Evolutionary conservation across 306 rosid species (phyloP).

Genomic region (Sechiopsis laciniata): DNA sequence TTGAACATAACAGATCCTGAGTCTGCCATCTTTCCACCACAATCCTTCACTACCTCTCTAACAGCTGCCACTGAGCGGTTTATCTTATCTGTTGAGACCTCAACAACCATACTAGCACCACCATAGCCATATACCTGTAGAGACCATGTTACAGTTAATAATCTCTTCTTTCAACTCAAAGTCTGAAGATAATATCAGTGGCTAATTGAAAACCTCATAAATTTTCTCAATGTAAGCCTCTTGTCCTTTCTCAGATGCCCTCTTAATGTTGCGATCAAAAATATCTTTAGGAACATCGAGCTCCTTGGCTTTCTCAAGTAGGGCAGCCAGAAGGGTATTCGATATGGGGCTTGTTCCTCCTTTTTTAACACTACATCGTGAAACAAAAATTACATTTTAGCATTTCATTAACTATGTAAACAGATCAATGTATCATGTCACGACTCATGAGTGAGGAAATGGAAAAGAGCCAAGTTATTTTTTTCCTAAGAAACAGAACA

Average conservation of each 20-base stretch:
- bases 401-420: background rate
- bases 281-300: constrained; percentile 90
- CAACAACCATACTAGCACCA: constrained; percentile 89
- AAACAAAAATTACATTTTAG: constrained; percentile 3
- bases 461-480: background rate
- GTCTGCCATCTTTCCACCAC: constrained; percentile 97
- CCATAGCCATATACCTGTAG: constrained; percentile 81
- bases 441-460: background rate
- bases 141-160: constrained; percentile 11
- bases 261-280: constrained; percentile 80
- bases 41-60: constrained; percentile 77
- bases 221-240: constrained; percentile 82
- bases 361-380: constrained; percentile 54
- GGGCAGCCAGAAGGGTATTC: constrained; percentile 60
- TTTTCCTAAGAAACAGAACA: too few relatives aligned
- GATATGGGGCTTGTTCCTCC: constrained; percentile 74
- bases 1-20: constrained; percentile 81
- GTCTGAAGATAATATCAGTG: constrained; percentile 18
- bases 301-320: constrained; percentile 85
- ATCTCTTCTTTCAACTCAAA: constrained; percentile 10
- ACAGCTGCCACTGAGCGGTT: constrained; percentile 72
- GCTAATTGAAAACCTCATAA: constrained; percentile 54
- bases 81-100: constrained; percentile 82
- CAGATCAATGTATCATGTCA: background rate
- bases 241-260: constrained; percentile 86